Base-by-base conservation (phyloP, 2,329 filamentous ascomycete species). In the Xylaria sp. region DNA sequence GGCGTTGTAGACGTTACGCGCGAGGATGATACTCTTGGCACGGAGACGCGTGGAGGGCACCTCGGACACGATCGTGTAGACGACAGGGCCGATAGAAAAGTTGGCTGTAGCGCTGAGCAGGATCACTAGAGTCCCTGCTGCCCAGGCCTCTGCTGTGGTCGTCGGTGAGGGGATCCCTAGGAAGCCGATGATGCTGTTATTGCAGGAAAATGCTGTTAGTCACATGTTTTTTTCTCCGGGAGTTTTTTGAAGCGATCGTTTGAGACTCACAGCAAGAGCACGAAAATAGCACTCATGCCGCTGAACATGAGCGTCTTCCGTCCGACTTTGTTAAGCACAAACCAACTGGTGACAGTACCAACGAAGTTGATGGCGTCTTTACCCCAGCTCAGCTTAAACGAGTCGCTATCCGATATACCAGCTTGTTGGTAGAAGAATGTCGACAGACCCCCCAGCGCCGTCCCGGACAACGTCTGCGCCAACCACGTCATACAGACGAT, bases 1-100 rank as follows among this genome's bases (percentile, higher is more conserved):
- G 35, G 81, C 71, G 63, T 82, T 80, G 71, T 81, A 82, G 9
- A 74, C 71, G 62, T 78, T 78, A 9, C 80, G 74, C 2, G 78
- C 76, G 21, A 83, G 72, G 15, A 80, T 79, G 17, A 82, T 78
- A 17, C 80, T 81, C 71, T 82, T 81, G 33, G 77, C 74, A 33
- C 78, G 76, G 12, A 83, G 75, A 9, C 80, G 77, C 3, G 77
- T 78, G 0, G 80, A 82, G 0, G 80, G 79, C 11, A 78, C 76
- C 64, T 84, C 81, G 2, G 80, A 76, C 2, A 82, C 83, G 69
- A 83, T 76, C 7, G 78, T 76, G 68, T 81, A 83, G 9, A 78
- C 76, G 12, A 81, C 76, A 1, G 80, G 80, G 0, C 80, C 82
- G 31, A 83, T 74, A 2, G 79, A 81, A 61, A 78, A 74, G 70